phyloP scores from a whole-genome alignment of 148 eudicot genomes.

The Rhododendron molle region DNA sequence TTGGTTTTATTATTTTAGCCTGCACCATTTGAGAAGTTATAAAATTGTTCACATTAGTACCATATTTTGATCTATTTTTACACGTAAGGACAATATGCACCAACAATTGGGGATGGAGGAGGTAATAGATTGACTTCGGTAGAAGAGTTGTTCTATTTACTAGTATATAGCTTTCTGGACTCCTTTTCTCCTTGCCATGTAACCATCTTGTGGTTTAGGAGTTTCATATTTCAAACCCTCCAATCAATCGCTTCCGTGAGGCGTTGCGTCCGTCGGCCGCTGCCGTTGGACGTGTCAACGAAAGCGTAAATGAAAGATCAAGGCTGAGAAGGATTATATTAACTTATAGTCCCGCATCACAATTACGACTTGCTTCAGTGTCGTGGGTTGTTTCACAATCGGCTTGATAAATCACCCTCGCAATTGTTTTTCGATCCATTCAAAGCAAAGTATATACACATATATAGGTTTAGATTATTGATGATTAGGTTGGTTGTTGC shows the following conservation, averaged over 20 bases:
- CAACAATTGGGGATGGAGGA: not conserved
- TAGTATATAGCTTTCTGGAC: not conserved
- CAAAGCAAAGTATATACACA: not conserved
- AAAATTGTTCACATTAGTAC: no score
- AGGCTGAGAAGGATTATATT: no score
- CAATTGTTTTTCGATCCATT: not conserved
- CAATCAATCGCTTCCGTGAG: no score
- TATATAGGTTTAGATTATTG: not conserved
- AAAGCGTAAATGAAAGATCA: no score
- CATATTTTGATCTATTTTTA: no score
- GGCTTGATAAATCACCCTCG: not conserved
- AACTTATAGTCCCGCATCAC: not conserved
- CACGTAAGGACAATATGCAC: not conserved
- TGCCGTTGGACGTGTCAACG: no score
- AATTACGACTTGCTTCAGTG: not conserved
- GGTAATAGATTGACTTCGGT: not conserved
- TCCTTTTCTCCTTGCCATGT: no score
- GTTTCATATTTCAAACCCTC: no score
- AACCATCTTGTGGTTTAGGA: no score
- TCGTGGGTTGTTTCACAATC: not conserved
- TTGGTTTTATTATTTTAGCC: no score
- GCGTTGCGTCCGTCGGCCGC: no score
- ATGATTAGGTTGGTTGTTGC: not conserved
- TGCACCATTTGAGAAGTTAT: no score
- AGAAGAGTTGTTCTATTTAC: not conserved